phyloP scores from a whole-genome alignment of 2,329 filamentous ascomycete species.

The Scedosporium dehoogii region DNA sequence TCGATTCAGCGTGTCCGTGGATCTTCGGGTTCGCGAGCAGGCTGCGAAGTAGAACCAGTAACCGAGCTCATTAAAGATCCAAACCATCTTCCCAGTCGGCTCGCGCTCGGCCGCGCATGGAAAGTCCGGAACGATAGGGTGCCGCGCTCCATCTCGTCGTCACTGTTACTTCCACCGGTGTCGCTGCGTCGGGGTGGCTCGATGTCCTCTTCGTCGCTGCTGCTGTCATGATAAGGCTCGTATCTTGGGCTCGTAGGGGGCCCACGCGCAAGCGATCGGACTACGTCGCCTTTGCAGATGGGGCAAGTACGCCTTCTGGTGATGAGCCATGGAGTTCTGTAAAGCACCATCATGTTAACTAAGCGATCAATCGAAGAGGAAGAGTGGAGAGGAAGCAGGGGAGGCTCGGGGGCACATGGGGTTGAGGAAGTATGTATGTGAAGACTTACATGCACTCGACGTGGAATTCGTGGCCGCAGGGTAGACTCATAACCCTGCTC shows the following conservation, averaged over 20 bases:
- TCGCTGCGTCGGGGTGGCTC: constrained; percentile 1
- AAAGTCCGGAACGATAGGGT: neutral
- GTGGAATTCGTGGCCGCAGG: constrained; percentile 96
- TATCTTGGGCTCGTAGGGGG: constrained; percentile 41
- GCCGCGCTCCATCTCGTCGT: constrained; percentile 1
- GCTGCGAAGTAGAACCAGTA: neutral
- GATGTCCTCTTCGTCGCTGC: constrained; percentile 28
- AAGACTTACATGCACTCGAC: constrained; percentile 89
- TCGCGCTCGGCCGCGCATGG: neutral
- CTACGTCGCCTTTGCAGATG: constrained; percentile 96
- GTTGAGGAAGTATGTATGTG: constrained; percentile 1
- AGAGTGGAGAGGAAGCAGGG: no score
- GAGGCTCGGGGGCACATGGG: neutral
- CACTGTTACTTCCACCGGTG: neutral
- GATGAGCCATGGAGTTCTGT: constrained; percentile 89
- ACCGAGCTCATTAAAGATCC: neutral
- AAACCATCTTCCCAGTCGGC: constrained; percentile 2
- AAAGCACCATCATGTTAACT: neutral
- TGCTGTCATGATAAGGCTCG: constrained; percentile 45
- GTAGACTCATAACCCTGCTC: constrained; percentile 90
- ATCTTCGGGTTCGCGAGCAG: neutral
- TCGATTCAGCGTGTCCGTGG: neutral
- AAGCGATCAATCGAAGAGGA: neutral
- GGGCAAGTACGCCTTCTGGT: constrained; percentile 94
- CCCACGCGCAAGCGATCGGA: constrained; percentile 53